phyloP scores from a whole-genome alignment of 164 flowering plant species.

The Piper longum region DNA sequence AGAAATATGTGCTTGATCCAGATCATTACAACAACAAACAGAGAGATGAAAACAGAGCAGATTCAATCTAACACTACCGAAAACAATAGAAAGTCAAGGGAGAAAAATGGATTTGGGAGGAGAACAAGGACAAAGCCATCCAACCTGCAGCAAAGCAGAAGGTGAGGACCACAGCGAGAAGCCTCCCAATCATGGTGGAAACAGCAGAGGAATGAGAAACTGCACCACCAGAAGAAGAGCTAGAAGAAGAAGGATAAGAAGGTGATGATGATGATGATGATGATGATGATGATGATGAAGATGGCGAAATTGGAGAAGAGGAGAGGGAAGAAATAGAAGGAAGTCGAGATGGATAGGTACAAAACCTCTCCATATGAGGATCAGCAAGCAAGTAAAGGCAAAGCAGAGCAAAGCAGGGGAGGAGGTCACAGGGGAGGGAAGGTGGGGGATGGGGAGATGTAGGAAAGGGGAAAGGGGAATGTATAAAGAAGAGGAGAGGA shows the following conservation, averaged over 20 bases:
- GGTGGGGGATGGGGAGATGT: background rate
- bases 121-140: conserved; percentile 7
- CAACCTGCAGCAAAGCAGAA: conserved; percentile 69
- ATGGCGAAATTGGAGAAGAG: conserved; percentile 1
- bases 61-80: background rate
- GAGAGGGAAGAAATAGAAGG: background rate
- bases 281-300: conserved; percentile 14
- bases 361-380: conserved; percentile 36
- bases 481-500: background rate
- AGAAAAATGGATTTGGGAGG: background rate
- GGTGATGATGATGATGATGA: conserved; percentile 8
- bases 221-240: conserved; percentile 15
- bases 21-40: background rate
- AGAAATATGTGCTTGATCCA: too few relatives aligned
- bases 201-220: conserved; percentile 28
- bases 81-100: background rate
- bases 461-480: background rate
- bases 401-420: background rate
- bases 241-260: conserved; percentile 18
- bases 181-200: conserved; percentile 51
- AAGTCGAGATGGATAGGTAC: conserved; percentile 29
- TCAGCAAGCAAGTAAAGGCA: background rate
- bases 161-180: conserved; percentile 68
- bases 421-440: background rate
- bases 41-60: background rate